These are phyloP conservation scores for Guyanaporus albipodus DNA, from an alignment of 768 basidiomycete genomes.

Conservation along the genomic window DNA sequence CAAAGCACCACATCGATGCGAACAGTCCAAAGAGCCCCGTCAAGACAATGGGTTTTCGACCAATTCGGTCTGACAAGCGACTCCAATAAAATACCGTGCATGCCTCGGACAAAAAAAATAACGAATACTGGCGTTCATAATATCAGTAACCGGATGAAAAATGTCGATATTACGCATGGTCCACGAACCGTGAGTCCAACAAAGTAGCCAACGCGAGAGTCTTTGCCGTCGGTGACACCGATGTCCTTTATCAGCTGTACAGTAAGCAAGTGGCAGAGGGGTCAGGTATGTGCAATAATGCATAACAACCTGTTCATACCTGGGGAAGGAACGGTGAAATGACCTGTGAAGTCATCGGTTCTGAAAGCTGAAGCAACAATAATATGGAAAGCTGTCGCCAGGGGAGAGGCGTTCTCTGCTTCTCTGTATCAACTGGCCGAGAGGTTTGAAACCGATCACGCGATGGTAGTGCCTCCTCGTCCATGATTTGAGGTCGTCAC, in stretches of 20 bases:
- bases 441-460: conserved; percentile 8
- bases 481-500: conserved; percentile 25
- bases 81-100: conserved; percentile 48
- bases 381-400: conserved; percentile 66
- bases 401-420: conserved; percentile 53
- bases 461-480: conserved; percentile 64
- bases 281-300: not conserved
- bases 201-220: conserved; percentile 44
- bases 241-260: conserved; percentile 29
- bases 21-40: conserved; percentile 43
- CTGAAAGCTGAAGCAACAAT: conserved; percentile 66
- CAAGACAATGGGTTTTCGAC: conserved; percentile 47
- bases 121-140: conserved; percentile 35
- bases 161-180: not conserved
- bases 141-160: not conserved
- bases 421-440: conserved; percentile 19
- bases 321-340: conserved; percentile 69
- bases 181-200: conserved; percentile 43
- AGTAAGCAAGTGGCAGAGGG: not conserved
- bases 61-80: conserved; percentile 45
- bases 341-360: conserved; percentile 69
- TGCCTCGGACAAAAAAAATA: conserved; percentile 49
- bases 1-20: conserved; percentile 45
- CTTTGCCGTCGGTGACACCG: conserved; percentile 41
- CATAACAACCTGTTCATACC: conserved; percentile 45